Percentiles rank a stretch among this genome's conserved stretches.
Conservation (phyloP, 805 yeast genomes). For the Pichia membranifaciens region DNA sequence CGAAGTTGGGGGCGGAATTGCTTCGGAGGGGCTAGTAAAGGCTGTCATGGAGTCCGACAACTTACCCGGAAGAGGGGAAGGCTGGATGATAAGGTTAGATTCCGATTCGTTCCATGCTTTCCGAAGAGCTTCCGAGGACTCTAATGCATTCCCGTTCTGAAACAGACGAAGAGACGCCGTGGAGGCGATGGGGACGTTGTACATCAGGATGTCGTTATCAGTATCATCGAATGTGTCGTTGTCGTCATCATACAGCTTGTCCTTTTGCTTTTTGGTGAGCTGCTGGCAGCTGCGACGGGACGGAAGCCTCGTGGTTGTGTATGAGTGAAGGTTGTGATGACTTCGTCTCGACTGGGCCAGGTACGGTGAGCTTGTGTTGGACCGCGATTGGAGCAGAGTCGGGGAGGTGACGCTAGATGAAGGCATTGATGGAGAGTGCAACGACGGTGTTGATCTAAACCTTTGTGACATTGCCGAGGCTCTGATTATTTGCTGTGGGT, state of each 20-base stretch:
- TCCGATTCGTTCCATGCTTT: conserved; percentile 23
- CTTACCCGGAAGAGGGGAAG: conserved; percentile 45
- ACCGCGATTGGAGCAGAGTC: neutral
- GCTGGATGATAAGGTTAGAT: conserved; percentile 32
- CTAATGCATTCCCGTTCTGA: conserved; percentile 14
- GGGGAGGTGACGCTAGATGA: neutral
- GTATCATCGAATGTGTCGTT: conserved; percentile 31
- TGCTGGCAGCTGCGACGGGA: conserved; percentile 12
- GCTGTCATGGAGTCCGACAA: conserved; percentile 7
- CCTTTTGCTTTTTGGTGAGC: conserved; percentile 23
- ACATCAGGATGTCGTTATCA: conserved; percentile 37
- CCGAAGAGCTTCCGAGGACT: conserved; percentile 21
- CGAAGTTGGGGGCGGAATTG: neutral
- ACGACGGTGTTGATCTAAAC: conserved; percentile 11
- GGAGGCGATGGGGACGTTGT: conserved; percentile 49
- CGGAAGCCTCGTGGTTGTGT: neutral
- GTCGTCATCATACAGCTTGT: conserved; percentile 27
- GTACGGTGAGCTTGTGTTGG: conserved; percentile 8
- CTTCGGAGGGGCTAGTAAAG: neutral
- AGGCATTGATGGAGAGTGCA: neutral
- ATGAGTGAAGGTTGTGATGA: conserved; percentile 3
- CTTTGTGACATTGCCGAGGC: conserved; percentile 3
- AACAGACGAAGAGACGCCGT: conserved; percentile 29
- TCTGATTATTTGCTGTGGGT: neutral
- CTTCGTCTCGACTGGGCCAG: neutral